Conservation (phyloP, 371 early-diverging fungal genomes). For the Coemansia sp. region DNA sequence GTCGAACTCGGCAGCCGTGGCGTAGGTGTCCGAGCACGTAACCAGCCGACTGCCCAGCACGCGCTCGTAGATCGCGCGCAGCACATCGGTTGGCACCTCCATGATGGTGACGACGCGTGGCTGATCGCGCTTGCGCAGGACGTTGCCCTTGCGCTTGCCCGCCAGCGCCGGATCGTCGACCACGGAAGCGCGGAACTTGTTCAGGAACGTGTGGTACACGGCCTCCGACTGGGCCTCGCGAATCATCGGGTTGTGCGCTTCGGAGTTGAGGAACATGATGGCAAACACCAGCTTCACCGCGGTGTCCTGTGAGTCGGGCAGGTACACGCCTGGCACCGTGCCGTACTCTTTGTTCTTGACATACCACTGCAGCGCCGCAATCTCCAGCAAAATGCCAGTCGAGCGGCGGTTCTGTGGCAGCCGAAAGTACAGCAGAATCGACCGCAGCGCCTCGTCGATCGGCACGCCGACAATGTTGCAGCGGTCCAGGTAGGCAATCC, state of each 20-base stretch:
- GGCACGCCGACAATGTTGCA: constrained; percentile 70
- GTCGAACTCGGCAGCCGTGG: constrained; percentile 47
- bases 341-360: constrained; percentile 49
- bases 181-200: constrained; percentile 49
- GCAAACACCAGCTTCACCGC: constrained; percentile 73
- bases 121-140: constrained; percentile 52
- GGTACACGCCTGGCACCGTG: constrained; percentile 25
- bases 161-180: constrained; percentile 47
- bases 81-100: constrained; percentile 46
- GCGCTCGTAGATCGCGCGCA: constrained; percentile 42
- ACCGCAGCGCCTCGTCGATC: constrained; percentile 80
- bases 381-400: constrained; percentile 77
- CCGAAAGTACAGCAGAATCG: constrained; percentile 70
- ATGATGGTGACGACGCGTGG: constrained; percentile 49
- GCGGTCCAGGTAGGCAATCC: constrained; percentile 73
- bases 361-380: constrained; percentile 79
- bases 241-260: constrained; percentile 67
- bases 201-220: constrained; percentile 46
- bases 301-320: constrained; percentile 49
- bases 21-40: constrained; percentile 43
- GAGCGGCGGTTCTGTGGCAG: constrained; percentile 73
- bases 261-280: constrained; percentile 85
- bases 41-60: constrained; percentile 42
- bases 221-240: constrained; percentile 48
- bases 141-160: constrained; percentile 49